phyloP scores from a whole-genome alignment of 2,329 filamentous ascomycete genomes.

The Xylariaceae sp. region DNA sequence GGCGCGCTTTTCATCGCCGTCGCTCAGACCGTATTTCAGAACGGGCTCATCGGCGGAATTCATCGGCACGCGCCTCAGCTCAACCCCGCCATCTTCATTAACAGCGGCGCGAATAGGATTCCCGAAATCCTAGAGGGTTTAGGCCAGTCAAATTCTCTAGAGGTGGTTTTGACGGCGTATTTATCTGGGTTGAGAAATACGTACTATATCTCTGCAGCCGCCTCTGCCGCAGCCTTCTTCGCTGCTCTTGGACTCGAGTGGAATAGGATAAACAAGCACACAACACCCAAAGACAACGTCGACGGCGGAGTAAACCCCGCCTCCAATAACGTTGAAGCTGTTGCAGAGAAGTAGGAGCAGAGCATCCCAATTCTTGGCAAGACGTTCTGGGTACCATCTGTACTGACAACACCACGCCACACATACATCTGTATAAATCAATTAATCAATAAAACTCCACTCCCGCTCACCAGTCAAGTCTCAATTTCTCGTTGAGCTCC shows the following conservation, averaged over 20 bases:
- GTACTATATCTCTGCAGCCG: slow-evolving; percentile 50
- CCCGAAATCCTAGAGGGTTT: slow-evolving; percentile 41
- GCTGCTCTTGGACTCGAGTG: slow-evolving; percentile 44
- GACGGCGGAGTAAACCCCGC: not conserved
- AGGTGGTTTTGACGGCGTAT: slow-evolving; percentile 46
- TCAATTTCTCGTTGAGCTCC: not conserved
- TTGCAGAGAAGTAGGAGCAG: not conserved
- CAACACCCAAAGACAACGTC: not conserved
- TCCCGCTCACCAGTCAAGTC: not conserved
- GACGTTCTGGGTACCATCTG: too few relatives aligned
- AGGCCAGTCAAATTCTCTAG: slow-evolving; percentile 39
- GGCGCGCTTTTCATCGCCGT: slow-evolving; percentile 63
- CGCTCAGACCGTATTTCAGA: slow-evolving; percentile 64
- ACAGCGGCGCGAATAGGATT: slow-evolving; percentile 51
- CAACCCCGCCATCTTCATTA: slow-evolving; percentile 46
- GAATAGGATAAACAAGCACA: slow-evolving; percentile 50
- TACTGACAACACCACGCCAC: too few relatives aligned
- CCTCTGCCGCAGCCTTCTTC: slow-evolving; percentile 44
- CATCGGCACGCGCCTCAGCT: slow-evolving; percentile 41
- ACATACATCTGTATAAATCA: too few relatives aligned
- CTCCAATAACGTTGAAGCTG: not conserved
- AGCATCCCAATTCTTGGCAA: too few relatives aligned
- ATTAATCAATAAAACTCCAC: too few relatives aligned
- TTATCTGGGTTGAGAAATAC: slow-evolving; percentile 47
- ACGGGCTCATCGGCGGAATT: slow-evolving; percentile 54